Evolutionary conservation across 1,284 basidiomycete genomes (phyloP).

Genomic region (Coriolopsis trogii): DNA sequence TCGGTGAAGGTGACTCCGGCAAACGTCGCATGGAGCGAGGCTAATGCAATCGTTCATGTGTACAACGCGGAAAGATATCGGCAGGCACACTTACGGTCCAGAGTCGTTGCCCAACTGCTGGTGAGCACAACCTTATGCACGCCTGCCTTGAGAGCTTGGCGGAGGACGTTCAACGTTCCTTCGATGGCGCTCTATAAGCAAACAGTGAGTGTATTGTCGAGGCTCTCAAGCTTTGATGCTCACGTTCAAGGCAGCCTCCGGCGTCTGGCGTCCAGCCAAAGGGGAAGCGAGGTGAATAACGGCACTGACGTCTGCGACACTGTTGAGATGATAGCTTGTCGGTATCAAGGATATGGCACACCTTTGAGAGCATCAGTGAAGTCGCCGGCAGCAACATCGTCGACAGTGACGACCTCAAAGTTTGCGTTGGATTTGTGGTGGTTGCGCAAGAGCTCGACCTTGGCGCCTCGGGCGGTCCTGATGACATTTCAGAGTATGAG

Average conservation of each 20-base stretch:
- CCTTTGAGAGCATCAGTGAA: slow-evolving; percentile 30
- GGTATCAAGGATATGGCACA: slow-evolving; percentile 1
- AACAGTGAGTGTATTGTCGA: not conserved
- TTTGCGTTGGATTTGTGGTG: slow-evolving; percentile 18
- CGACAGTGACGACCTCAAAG: slow-evolving; percentile 25
- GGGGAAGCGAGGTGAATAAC: slow-evolving; percentile 30
- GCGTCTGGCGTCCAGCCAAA: slow-evolving; percentile 10
- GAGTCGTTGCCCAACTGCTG: slow-evolving; percentile 20
- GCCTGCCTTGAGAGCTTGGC: slow-evolving; percentile 32
- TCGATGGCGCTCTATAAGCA: slow-evolving; percentile 27
- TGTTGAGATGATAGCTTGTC: not conserved
- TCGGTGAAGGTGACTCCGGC: not conserved
- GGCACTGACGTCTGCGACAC: slow-evolving; percentile 20
- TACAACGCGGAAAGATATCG: not conserved
- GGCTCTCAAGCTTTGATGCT: not conserved
- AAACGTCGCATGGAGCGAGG: not conserved
- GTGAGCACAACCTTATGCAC: slow-evolving; percentile 32
- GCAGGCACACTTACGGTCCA: slow-evolving; percentile 16
- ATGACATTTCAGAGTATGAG: not conserved
- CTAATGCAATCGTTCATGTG: not conserved
- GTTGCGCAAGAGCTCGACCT: slow-evolving; percentile 11
- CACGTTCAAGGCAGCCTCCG: slow-evolving; percentile 21
- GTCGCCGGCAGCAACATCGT: slow-evolving; percentile 28
- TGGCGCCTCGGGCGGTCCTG: slow-evolving; percentile 18
- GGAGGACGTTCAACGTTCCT: slow-evolving; percentile 33